These are phyloP conservation scores for Verruconis gallopava DNA, from an alignment of 2,329 filamentous ascomycete genomes.

Conservation along the genomic window DNA sequence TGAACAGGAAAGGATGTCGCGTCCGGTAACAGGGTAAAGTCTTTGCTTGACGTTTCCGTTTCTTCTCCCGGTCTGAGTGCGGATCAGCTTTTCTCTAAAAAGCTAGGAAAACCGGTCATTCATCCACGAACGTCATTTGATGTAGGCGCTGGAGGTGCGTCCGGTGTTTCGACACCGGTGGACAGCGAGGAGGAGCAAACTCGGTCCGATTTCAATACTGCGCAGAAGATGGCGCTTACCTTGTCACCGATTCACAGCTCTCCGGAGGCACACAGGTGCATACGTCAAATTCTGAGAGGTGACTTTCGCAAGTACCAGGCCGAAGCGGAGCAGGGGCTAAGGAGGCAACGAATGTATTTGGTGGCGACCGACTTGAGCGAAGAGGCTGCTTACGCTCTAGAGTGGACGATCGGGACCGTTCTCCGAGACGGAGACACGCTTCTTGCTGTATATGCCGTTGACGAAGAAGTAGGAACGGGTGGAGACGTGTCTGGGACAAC, in stretches of 20 bases:
- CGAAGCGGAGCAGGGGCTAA: constrained; percentile 65
- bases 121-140: constrained; percentile 84
- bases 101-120: constrained; percentile 30
- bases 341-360: constrained; percentile 75
- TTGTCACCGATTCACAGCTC: constrained; percentile 70
- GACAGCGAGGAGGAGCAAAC: constrained; percentile 82
- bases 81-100: background rate
- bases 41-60: background rate
- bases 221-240: constrained; percentile 70
- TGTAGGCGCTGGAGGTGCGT: constrained; percentile 45
- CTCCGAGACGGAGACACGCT: constrained; percentile 88
- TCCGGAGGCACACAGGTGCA: constrained; percentile 63
- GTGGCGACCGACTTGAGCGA: constrained; percentile 93
- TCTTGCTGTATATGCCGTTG: constrained; percentile 83
- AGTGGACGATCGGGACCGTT: constrained; percentile 96
- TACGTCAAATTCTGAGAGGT: constrained; percentile 82
- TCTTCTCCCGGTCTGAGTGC: background rate
- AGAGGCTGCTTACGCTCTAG: constrained; percentile 85
- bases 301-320: constrained; percentile 66
- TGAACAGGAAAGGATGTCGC: background rate
- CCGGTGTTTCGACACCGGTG: constrained; percentile 47
- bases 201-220: constrained; percentile 70
- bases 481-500: constrained; percentile 33
- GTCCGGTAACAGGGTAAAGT: constrained; percentile 25
- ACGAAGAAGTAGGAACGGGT: constrained; percentile 55